Percentiles rank a stretch among this genome's conserved stretches.
Evolutionary conservation across 139 green algal species (phyloP).

Genomic region (Chlorella ohadii): DNA sequence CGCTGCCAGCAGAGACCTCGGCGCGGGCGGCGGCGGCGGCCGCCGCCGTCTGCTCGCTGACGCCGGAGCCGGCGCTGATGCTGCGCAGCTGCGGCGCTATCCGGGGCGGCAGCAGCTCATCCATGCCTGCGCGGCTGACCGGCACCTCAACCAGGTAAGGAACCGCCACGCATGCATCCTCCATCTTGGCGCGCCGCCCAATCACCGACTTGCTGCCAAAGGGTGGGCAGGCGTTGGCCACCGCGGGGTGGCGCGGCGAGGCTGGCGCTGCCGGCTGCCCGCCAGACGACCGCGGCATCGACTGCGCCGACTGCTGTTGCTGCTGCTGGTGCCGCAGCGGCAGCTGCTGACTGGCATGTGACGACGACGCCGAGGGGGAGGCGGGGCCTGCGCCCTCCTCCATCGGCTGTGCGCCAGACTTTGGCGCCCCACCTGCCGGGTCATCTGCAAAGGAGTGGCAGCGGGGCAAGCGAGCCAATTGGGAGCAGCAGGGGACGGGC

Average conservation of each 20-base stretch:
- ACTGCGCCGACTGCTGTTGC: conserved; percentile 1
- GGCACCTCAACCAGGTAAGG: conserved; percentile 68
- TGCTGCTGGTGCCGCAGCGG: conserved; percentile 15
- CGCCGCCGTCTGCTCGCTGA: not conserved
- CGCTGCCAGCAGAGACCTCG: not conserved
- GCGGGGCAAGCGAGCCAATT: not conserved
- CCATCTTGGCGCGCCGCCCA: conserved; percentile 72
- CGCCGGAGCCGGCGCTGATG: not conserved
- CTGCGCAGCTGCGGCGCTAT: conserved; percentile 56
- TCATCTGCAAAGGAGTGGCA: conserved; percentile 16
- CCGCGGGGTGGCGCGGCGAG: not conserved
- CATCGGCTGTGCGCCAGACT: not conserved
- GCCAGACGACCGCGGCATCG: not conserved
- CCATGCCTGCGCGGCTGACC: conserved; percentile 7
- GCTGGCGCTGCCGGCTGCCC: not conserved
- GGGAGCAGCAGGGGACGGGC: not conserved
- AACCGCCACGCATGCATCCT: conserved; percentile 76
- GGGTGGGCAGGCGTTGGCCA: conserved; percentile 59
- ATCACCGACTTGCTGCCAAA: conserved; percentile 75
- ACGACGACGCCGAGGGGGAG: not conserved
- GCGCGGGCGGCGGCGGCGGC: not conserved
- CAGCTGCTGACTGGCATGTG: not conserved
- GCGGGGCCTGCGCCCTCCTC: not conserved
- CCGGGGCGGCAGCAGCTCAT: conserved; percentile 61
- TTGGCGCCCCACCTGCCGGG: not conserved